These are phyloP conservation scores for Poronia punctata DNA, from an alignment of 495 filamentous ascomycete species.

Conservation along the genomic window DNA sequence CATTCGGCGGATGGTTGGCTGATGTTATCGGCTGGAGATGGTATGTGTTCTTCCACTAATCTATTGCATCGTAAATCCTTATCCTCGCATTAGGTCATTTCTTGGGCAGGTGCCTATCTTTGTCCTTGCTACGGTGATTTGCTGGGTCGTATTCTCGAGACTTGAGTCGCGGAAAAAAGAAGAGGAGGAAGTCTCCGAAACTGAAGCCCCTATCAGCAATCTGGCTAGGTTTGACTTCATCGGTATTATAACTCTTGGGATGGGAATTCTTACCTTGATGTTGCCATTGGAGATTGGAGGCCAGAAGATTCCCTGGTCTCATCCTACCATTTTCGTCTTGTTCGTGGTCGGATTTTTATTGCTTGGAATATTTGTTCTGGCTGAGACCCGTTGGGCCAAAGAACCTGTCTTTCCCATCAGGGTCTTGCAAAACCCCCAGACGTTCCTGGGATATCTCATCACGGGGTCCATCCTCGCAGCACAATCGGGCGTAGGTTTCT, in stretches of 20 bases:
- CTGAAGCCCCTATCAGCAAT: too few species aligned
- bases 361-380: conserved; percentile 36
- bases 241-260: conserved; percentile 44
- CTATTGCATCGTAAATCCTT: too few species aligned
- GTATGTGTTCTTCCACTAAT: too few species aligned
- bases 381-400: conserved; percentile 43
- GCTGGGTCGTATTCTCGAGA: conserved; percentile 36
- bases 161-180: too few species aligned
- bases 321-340: conserved; percentile 33
- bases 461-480: conserved; percentile 46
- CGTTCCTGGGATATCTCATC: conserved; percentile 47
- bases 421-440: conserved; percentile 48
- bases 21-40: conserved; percentile 63
- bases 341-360: conserved; percentile 26
- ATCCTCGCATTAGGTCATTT: conserved; percentile 43
- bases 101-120: conserved; percentile 51
- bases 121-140: conserved; percentile 44
- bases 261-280: conserved; percentile 41
- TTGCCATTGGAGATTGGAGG: conserved; percentile 53
- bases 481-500: conserved; percentile 48
- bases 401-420: conserved; percentile 58
- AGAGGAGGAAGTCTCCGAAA: too few species aligned
- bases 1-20: conserved; percentile 54
- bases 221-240: conserved; percentile 52
- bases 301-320: conserved; percentile 47